These are phyloP conservation scores for Singerocomus inundabilis DNA, from an alignment of 1,284 basidiomycete genomes.

Conservation along the genomic window DNA sequence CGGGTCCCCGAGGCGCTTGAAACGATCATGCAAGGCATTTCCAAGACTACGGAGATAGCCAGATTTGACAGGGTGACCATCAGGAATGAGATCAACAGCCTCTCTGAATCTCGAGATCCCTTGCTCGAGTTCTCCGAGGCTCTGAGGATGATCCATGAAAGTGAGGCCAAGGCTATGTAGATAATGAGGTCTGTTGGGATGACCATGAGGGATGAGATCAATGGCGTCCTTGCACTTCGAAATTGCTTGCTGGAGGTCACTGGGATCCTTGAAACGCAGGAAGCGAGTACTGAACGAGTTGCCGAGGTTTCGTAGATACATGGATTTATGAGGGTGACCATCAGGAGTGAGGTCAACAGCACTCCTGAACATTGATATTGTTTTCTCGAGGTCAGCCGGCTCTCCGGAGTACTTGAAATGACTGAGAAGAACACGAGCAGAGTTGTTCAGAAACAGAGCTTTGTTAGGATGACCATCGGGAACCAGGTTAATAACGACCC, in stretches of 20 bases:
- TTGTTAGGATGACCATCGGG: too few relatives aligned
- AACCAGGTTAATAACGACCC: too few relatives aligned
- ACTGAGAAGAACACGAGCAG: not conserved
- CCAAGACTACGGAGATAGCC: not conserved
- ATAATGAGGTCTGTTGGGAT: not conserved
- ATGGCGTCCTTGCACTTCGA: not conserved
- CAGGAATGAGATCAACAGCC: too few relatives aligned
- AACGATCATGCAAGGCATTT: not conserved
- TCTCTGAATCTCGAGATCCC: not conserved
- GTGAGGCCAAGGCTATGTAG: not conserved
- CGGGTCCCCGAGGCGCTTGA: not conserved
- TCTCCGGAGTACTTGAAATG: not conserved
- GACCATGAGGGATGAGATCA: not conserved
- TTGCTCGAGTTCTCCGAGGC: not conserved
- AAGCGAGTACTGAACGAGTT: not conserved
- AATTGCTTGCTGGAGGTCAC: conserved; percentile 1
- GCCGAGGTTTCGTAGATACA: too few relatives aligned
- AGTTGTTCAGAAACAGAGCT: too few relatives aligned
- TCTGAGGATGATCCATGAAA: not conserved
- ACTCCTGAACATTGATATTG: too few relatives aligned
- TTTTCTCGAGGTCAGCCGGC: not conserved
- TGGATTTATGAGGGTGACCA: too few relatives aligned
- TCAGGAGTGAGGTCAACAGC: too few relatives aligned
- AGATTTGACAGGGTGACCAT: not conserved
- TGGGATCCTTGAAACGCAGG: not conserved